phyloP scores from a whole-genome alignment of 139 green algal species.

The Pleodorina starrii region DNA sequence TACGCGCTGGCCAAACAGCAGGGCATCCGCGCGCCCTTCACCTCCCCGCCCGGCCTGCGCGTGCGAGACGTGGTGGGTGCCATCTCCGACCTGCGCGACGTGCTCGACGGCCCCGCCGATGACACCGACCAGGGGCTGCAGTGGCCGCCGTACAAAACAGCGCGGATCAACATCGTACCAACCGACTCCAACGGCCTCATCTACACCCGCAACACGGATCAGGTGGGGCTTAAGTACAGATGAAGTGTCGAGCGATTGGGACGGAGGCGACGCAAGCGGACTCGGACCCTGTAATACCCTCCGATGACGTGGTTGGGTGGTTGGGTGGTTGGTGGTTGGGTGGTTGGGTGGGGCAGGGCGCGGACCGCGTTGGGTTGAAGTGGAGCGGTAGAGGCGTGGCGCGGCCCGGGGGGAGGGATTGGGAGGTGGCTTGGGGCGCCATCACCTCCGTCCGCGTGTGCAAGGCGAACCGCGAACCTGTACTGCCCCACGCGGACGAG shows the following conservation, averaged over 20 bases:
- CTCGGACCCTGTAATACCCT: too few species aligned
- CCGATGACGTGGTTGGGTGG: too few species aligned
- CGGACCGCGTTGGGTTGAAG: neutral
- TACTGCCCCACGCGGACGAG: too few species aligned
- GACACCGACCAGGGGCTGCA: slow-evolving; percentile 42
- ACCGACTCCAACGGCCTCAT: slow-evolving; percentile 44
- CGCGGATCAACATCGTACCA: neutral
- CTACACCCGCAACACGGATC: slow-evolving; percentile 26
- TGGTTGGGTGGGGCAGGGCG: neutral
- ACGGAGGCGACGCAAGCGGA: too few species aligned
- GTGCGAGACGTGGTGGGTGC: slow-evolving; percentile 43
- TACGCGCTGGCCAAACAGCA: slow-evolving; percentile 27
- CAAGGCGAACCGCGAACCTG: too few species aligned
- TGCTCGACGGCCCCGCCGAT: slow-evolving; percentile 49
- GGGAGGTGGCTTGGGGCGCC: too few species aligned
- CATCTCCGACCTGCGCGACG: slow-evolving; percentile 62
- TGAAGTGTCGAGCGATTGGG: neutral
- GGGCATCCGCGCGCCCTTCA: neutral
- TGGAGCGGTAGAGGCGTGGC: neutral
- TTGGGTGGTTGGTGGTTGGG: too few species aligned
- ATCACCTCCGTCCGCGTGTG: too few species aligned
- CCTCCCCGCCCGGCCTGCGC: neutral
- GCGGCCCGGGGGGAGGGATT: too few species aligned
- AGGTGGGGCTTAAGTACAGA: slow-evolving; percentile 1
- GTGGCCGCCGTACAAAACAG: neutral